phyloP scores from a whole-genome alignment of 2,329 filamentous ascomycete genomes.

The Bipolaris victoriae region DNA sequence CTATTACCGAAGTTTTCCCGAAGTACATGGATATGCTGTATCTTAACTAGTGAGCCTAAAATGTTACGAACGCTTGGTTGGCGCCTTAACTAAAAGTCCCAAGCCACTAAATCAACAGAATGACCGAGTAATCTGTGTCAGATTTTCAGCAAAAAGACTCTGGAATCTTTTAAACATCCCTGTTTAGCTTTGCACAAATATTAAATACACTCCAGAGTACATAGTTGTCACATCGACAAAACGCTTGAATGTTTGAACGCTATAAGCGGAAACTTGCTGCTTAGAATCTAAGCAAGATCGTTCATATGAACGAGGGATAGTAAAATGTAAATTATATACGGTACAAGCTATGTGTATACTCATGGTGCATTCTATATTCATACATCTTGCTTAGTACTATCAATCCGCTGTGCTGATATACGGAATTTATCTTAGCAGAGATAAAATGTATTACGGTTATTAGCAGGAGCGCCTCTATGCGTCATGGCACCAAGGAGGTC shows the following conservation, averaged over 20 bases:
- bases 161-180: too few relatives aligned
- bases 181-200: too few relatives aligned
- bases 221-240: background rate
- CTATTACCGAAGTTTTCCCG: background rate
- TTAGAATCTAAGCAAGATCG: background rate
- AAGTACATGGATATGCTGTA: too few relatives aligned
- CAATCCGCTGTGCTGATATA: background rate
- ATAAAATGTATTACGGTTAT: background rate
- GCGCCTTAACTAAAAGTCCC: too few relatives aligned
- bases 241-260: background rate
- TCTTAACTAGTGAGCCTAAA: too few relatives aligned
- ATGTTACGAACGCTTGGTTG: too few relatives aligned
- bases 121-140: too few relatives aligned
- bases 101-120: too few relatives aligned
- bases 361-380: background rate
- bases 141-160: too few relatives aligned
- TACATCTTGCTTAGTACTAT: background rate
- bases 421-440: background rate
- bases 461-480: background rate
- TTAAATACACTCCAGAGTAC: too few relatives aligned
- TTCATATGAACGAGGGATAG: background rate
- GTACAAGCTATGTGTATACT: background rate
- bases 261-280: background rate
- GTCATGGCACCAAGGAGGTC: background rate
- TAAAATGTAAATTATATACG: background rate